phyloP scores from a whole-genome alignment of 257 asterid species.

The Schizonepeta tenuifolia region DNA sequence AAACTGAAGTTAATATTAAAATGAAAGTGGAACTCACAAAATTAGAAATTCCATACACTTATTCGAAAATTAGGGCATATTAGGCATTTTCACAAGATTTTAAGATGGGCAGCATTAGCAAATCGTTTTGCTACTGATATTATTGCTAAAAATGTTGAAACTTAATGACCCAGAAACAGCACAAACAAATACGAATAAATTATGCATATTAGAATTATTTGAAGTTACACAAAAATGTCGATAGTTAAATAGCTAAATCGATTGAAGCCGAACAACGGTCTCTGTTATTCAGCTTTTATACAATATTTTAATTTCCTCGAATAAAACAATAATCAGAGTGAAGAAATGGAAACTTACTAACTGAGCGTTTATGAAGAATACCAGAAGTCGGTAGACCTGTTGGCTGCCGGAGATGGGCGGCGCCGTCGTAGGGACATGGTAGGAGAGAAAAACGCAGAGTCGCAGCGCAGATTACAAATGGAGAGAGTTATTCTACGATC shows the following conservation, averaged over 20 bases:
- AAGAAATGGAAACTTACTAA: background rate
- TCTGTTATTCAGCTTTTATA: too few species aligned
- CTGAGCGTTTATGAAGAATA: background rate
- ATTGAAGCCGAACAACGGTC: background rate
- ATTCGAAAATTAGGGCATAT: background rate
- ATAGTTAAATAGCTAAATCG: background rate
- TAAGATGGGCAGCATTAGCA: background rate
- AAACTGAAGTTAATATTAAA: background rate
- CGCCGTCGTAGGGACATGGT: constrained; percentile 4
- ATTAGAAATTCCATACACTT: background rate
- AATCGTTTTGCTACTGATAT: background rate
- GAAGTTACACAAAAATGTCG: background rate
- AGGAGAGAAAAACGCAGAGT: background rate
- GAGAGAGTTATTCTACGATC: too few species aligned
- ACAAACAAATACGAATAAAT: background rate
- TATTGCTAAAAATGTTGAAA: background rate
- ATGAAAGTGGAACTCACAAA: too few species aligned
- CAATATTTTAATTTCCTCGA: too few species aligned
- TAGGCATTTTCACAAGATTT: background rate
- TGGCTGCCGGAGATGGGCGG: background rate
- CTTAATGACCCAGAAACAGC: background rate
- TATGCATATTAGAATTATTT: too few species aligned
- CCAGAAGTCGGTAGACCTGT: too few species aligned
- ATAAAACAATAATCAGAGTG: background rate
- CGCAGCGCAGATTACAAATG: too few species aligned